Conservation (phyloP, 148 eudicot genomes). For the Amaranthus palmeri region DNA sequence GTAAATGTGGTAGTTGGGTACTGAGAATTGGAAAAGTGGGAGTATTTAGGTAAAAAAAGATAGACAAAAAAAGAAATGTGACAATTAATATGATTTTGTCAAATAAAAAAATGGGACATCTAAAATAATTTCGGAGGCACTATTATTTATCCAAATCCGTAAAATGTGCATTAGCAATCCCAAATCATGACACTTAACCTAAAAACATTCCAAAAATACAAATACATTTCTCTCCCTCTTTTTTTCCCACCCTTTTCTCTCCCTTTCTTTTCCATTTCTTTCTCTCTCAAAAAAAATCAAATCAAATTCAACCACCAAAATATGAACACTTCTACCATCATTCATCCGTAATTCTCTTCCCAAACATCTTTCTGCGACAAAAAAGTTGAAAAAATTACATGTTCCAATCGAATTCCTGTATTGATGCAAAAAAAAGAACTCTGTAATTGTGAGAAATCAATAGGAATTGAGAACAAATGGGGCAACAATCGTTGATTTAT, state of each 20-base stretch:
- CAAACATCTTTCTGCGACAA: neutral
- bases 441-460: no score
- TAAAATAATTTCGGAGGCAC: no score
- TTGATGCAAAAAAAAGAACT: neutral
- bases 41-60: no score
- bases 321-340: neutral
- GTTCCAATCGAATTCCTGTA: neutral
- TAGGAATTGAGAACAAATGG: constrained; percentile 27
- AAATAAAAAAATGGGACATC: no score
- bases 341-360: neutral
- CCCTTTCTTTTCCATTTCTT: neutral
- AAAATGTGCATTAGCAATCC: no score
- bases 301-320: neutral
- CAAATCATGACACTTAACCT: no score
- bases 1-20: no score
- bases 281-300: neutral
- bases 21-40: no score
- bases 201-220: constrained; percentile 6
- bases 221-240: neutral
- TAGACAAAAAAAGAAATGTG: no score
- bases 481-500: constrained; percentile 68
- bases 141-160: no score
- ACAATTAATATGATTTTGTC: no score
- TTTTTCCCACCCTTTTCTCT: neutral
- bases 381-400: no score